Base-by-base conservation (phyloP, 495 filamentous ascomycete species). In the Cladorrhinum samala region DNA sequence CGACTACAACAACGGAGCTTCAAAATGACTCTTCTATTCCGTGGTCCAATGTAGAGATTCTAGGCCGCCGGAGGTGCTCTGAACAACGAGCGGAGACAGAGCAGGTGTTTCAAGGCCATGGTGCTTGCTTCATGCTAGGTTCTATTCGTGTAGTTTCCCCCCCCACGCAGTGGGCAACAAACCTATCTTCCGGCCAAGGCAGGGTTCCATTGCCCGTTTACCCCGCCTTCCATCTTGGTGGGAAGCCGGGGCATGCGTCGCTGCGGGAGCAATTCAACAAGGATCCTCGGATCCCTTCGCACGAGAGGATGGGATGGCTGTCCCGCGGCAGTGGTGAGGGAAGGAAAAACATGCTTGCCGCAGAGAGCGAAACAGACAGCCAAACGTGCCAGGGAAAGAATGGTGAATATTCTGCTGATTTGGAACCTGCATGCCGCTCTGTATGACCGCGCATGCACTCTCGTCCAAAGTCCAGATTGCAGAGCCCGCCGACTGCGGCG, bases 21-120 rank as follows among this genome's bases (percentile, higher is more conserved):
- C 27, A 47, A 2, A 20, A 43, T 43, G 41, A 16, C 20, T 19
- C 16, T 19, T 18, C 16, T 9, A 3, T 18, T 11, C 16, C n/a
- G n/a, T n/a, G n/a, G n/a, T n/a, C n/a, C n/a, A n/a, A n/a, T 47
- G 45, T 20, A 47, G 45, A 20, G 45, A 47, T 47, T 47, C 24
- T n/a, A n/a, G n/a, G n/a, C n/a, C n/a, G n/a, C n/a, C n/a, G n/a
- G n/a, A n/a, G n/a, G n/a, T n/a, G n/a, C n/a, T n/a, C n/a, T n/a
- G n/a, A n/a, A n/a, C n/a, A n/a, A n/a, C n/a, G n/a, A n/a, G n/a
- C n/a, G n/a, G 39, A 18, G 13, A 41, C n/a, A 18, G n/a, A 47
- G 27, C 45, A 47, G 45, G 30, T 47, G 45, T 45, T 45, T 45
- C 18, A 23, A 19, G 19, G 27, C 27, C 20, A 20, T 8, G 6